These are phyloP conservation scores for Diversispora eburnea DNA, from an alignment of 192 early-diverging fungal species.

Conservation along the genomic window DNA sequence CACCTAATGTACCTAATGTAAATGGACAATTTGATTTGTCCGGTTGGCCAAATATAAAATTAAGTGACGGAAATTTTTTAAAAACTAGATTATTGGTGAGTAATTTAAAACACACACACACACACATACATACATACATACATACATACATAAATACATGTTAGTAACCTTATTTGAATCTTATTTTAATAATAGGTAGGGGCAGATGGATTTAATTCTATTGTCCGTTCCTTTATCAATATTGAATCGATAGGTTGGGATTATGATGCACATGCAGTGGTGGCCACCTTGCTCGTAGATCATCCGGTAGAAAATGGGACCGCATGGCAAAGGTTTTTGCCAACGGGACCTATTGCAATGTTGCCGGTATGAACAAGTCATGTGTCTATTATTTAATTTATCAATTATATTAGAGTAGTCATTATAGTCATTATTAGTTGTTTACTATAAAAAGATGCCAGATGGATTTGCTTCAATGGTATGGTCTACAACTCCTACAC, in stretches of 20 bases:
- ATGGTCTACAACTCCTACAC: constrained; percentile 75
- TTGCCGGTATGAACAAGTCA: constrained; percentile 65
- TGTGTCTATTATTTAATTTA: no score
- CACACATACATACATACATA: no score
- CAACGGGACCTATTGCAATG: constrained; percentile 89
- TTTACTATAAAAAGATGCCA: constrained; percentile 45
- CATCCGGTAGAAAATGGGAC: constrained; percentile 49
- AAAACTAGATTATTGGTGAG: constrained; percentile 68
- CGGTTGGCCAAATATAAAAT: constrained; percentile 72
- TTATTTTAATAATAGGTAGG: constrained; percentile 54
- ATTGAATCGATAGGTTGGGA: constrained; percentile 85
- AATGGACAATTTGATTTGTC: constrained; percentile 31
- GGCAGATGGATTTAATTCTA: constrained; percentile 85
- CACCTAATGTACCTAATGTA: background rate
- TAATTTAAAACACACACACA: constrained; percentile 3
- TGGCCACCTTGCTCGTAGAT: constrained; percentile 76
- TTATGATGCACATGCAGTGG: constrained; percentile 82
- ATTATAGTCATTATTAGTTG: background rate
- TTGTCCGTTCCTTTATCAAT: constrained; percentile 75
- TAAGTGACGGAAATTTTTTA: constrained; percentile 63
- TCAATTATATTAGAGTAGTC: constrained; percentile 33
- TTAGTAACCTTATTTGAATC: background rate
- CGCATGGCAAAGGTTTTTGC: constrained; percentile 94
- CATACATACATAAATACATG: no score
- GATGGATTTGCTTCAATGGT: constrained; percentile 72